Percentiles rank a stretch among this genome's conserved stretches.
phyloP scores from a whole-genome alignment of 805 yeast genomes.

The Nakazawaea laoshanensis region DNA sequence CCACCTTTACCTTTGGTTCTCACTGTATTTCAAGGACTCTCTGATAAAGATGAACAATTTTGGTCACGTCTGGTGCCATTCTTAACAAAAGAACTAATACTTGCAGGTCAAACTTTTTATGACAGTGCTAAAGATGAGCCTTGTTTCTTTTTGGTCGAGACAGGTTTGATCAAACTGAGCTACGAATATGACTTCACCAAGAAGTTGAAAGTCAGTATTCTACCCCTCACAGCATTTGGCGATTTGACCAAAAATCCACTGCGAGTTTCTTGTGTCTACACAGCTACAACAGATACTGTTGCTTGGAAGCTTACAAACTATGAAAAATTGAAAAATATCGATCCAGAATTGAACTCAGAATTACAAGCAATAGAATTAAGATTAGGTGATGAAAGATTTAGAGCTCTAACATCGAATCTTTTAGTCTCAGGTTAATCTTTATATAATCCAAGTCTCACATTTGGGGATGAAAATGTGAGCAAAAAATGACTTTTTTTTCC shows the following conservation, averaged over 20 bases:
- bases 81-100: conserved; percentile 41
- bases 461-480: too few relatives aligned
- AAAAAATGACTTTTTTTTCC: too few relatives aligned
- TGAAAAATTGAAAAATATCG: conserved; percentile 35
- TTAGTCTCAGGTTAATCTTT: too few relatives aligned
- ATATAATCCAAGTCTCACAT: too few relatives aligned
- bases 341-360: conserved; percentile 53
- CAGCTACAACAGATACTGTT: conserved; percentile 41
- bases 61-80: conserved; percentile 60
- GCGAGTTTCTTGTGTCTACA: conserved; percentile 31
- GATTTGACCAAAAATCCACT: conserved; percentile 33
- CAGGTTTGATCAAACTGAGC: conserved; percentile 44
- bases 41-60: conserved; percentile 39
- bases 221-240: conserved; percentile 73
- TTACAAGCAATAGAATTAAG: conserved; percentile 51
- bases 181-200: conserved; percentile 27
- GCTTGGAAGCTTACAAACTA: conserved; percentile 60
- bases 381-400: conserved; percentile 63
- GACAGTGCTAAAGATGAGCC: conserved; percentile 36
- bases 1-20: conserved; percentile 56
- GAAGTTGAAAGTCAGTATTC: conserved; percentile 28
- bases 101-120: conserved; percentile 35
- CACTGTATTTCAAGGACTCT: conserved; percentile 56
- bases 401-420: conserved; percentile 68
- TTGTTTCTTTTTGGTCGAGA: conserved; percentile 42